Evolutionary conservation across 345 rosid genomes (phyloP), one percentile per base, ranked within the genome.

Genomic region (Turnera subulata): DNA sequence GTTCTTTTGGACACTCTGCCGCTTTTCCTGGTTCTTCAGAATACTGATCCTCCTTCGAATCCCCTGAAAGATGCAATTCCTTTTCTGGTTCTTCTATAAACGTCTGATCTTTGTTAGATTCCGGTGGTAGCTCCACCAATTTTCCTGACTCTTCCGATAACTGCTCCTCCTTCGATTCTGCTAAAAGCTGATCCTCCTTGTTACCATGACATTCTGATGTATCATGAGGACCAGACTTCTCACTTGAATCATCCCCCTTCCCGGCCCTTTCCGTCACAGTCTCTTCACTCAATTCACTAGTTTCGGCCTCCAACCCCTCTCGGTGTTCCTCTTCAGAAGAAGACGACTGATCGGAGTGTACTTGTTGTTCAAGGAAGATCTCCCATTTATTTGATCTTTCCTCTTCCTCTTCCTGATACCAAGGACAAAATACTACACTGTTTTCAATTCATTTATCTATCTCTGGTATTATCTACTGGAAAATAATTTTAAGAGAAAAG

Each of bases 361-460:
- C 52, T 58, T 74, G 83, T 18, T 70, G 78, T 69, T 84, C 81
- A 69, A 93, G 84, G 60, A 93, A 93, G 60, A 20, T 63, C 55
- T 70, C 74, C 99, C 97, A 89, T 68, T 77, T 89, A 55, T 56
- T 60, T 15, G 75, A 76, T 61, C 97, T 89, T 76, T 93, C 97
- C 45, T 69, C 80, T 78, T 93, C 99, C 78, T 93, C 97, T 75
- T 82, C 91, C 99, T 93, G 75, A 62, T 44, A 73, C 15, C 57
- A 74, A 40, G 35, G 60, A 55, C 48, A 33, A n/a, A 58, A 55
- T 50, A 66, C 53, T 66, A 42, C 35, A 29, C 35, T 29, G 4
- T 4, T 8, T 29, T 8, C 25, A 18, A 32, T 32, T 32, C 17
- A 12, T 45, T 58, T 15, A 46, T 12, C 32, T 20, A 16, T 20